Evolutionary conservation across 1,284 basidiomycete species (phyloP).

Genomic region (Puccinia coronata): DNA sequence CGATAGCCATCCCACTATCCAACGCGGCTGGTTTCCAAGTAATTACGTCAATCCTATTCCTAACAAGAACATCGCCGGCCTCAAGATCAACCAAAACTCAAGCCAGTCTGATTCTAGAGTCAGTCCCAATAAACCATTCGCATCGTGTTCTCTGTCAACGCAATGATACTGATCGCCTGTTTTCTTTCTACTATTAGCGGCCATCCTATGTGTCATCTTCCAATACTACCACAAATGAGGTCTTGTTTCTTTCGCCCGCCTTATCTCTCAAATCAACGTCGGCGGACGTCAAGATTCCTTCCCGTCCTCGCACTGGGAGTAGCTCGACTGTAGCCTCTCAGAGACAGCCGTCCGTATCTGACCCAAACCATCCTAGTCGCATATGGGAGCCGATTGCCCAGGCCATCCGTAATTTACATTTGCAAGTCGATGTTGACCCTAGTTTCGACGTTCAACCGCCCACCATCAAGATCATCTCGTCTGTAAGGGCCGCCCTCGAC

Average conservation of each 20-base stretch:
- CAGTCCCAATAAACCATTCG: background rate
- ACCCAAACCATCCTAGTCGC: background rate
- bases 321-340: background rate
- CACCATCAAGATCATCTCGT: slow-evolving; percentile 71
- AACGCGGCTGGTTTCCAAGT: slow-evolving; percentile 97
- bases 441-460: slow-evolving; percentile 14
- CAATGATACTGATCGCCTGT: background rate
- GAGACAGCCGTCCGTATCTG: background rate
- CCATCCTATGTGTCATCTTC: slow-evolving; percentile 51
- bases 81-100: background rate
- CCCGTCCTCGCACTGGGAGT: background rate
- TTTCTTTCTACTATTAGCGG: slow-evolving; percentile 22
- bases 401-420: background rate
- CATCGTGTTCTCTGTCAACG: slow-evolving; percentile 37
- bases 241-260: background rate
- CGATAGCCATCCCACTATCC: no score
- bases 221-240: slow-evolving; percentile 13
- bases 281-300: background rate
- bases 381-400: slow-evolving; percentile 16
- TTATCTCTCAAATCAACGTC: slow-evolving; percentile 3
- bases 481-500: slow-evolving; percentile 83
- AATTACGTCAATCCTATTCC: slow-evolving; percentile 60
- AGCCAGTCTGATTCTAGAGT: background rate
- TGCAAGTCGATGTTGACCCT: background rate
- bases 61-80: background rate